Evolutionary conservation across 345 rosid species (phyloP), one percentile per base, ranked within the genome.

Genomic region (Citrus sp.): DNA sequence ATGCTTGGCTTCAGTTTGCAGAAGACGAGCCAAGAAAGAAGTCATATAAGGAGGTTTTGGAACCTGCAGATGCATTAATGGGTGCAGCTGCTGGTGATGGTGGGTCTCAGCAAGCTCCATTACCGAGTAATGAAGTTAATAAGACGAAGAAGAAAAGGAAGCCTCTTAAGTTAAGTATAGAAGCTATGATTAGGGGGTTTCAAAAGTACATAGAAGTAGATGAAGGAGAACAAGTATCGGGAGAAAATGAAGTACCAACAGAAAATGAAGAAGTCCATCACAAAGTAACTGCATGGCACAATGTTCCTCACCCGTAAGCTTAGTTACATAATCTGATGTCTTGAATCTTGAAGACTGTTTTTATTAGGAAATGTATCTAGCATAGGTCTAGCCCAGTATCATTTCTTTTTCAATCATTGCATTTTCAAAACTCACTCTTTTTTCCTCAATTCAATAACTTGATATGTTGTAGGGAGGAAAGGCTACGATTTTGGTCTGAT

Each of bases 251-350:
- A 76, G 77, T 67, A 28, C 27, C 83, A 60, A 49, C 75, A 22
- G 37, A 80, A 9, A 63, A 80, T 46, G 89, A 86, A 75, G 89
- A 83, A 34, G 80, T 84, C 62, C 85, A 86, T 80, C 96, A 90
- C 79, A 95, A 92, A 79, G 98, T 95, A 32, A 93, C 99, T 72
- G 93, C 99, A 21, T 93, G 99, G 98, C 97, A 90, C 88, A 95
- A 93, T 78, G 92, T 85, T 84, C 93, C 97, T 73, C 86, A 88
- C 67, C 90, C 97, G 99, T 95, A 90, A 89, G 94, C 87, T 34
- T 79, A 64, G 61, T 10, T 84, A 58, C 65, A 67, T 80, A 32
- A 66, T 74, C 16, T 75, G 75, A 63, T 87, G 72, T 55, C 67
- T 68, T 78, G 65, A 49, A 72, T 18, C 38, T 75, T 51, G 27